phyloP scores from a whole-genome alignment of 805 yeast species.

The Candida germanica region DNA sequence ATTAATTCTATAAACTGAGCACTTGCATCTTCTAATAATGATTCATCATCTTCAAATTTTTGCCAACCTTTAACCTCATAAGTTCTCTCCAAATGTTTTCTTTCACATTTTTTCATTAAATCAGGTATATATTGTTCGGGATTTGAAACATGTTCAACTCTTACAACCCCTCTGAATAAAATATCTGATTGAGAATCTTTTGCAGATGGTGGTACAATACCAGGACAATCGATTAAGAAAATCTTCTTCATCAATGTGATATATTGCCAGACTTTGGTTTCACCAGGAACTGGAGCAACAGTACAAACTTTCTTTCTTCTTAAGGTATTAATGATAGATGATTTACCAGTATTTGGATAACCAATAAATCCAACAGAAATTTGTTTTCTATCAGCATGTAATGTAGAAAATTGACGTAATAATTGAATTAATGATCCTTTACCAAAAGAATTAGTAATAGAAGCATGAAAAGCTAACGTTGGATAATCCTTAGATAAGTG shows the following conservation, averaged over 20 bases:
- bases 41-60: slow-evolving; percentile 38
- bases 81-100: slow-evolving; percentile 89
- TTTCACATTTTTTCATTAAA: slow-evolving; percentile 77
- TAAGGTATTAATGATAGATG: slow-evolving; percentile 90
- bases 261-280: slow-evolving; percentile 98
- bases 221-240: slow-evolving; percentile 96
- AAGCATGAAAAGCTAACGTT: slow-evolving; percentile 96
- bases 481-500: slow-evolving; percentile 89
- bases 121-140: slow-evolving; percentile 96
- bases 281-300: slow-evolving; percentile 99
- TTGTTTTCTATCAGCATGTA: slow-evolving; percentile 91
- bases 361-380: slow-evolving; percentile 97
- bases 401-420: slow-evolving; percentile 84
- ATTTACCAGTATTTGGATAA: slow-evolving; percentile 97
- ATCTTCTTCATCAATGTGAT: slow-evolving; percentile 95
- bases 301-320: slow-evolving; percentile 93
- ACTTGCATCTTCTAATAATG: slow-evolving; percentile 47
- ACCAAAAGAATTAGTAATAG: slow-evolving; percentile 95
- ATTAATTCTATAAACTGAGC: slow-evolving; percentile 80
- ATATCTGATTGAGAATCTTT: slow-evolving; percentile 91
- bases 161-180: slow-evolving; percentile 92
- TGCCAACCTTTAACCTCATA: slow-evolving; percentile 92
- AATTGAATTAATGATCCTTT: slow-evolving; percentile 94
- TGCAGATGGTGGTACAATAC: slow-evolving; percentile 93
- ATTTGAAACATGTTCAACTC: slow-evolving; percentile 94